Percentiles rank a stretch among this genome's conserved stretches.
Conservation (phyloP, 1,284 basidiomycete species). For the Trichosporon sp. region DNA sequence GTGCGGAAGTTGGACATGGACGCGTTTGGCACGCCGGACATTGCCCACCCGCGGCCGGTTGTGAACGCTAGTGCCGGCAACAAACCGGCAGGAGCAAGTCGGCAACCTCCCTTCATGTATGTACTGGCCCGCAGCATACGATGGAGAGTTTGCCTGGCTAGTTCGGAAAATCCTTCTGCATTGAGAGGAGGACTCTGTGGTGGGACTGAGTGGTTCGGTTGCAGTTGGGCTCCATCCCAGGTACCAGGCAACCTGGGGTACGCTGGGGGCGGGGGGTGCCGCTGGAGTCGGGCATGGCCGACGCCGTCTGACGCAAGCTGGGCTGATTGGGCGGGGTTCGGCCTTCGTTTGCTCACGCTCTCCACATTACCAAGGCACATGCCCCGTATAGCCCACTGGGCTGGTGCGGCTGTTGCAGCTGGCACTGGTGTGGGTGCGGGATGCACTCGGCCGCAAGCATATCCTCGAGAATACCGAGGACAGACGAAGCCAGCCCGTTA, state of each 20-base stretch:
- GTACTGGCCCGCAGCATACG: neutral
- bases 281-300: conserved; percentile 6
- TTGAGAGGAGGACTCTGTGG: neutral
- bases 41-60: conserved; percentile 17
- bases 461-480: neutral
- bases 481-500: neutral
- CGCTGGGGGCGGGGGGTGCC: conserved; percentile 3
- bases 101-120: neutral
- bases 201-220: neutral
- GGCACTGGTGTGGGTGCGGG: neutral
- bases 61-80: neutral
- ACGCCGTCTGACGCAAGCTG: conserved; percentile 1
- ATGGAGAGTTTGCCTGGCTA: neutral
- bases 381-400: conserved; percentile 1
- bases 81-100: neutral
- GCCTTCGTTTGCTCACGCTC: conserved; percentile 1
- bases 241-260: neutral
- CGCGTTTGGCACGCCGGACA: neutral
- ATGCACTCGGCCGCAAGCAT: neutral
- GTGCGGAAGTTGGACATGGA: conserved; percentile 21
- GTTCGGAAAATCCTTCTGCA: neutral
- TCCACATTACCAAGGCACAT: conserved; percentile 7
- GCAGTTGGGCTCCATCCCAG: neutral
- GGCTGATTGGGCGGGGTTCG: conserved; percentile 14
- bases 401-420: neutral